Percentiles rank a stretch among this genome's conserved stretches.
Conservation (phyloP, 768 basidiomycete species). For the Mycena sanguinolenta region DNA sequence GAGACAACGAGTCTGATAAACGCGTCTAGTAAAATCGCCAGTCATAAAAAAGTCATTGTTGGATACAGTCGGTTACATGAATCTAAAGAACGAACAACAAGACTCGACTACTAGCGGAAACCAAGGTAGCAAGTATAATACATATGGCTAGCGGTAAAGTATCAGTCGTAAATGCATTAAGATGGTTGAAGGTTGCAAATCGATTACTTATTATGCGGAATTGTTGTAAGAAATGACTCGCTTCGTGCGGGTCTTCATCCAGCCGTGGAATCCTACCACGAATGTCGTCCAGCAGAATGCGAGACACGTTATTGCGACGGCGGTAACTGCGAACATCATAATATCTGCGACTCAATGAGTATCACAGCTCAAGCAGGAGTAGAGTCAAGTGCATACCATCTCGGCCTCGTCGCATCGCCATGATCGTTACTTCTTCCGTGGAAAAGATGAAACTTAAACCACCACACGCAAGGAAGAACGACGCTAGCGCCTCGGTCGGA, state of each 20-base stretch:
- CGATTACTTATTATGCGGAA: slow-evolving; percentile 44
- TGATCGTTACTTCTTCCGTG: slow-evolving; percentile 89
- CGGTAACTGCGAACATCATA: slow-evolving; percentile 91
- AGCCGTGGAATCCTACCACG: slow-evolving; percentile 87
- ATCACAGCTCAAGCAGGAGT: neutral
- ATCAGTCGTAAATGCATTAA: slow-evolving; percentile 1
- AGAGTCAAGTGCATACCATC: slow-evolving; percentile 75
- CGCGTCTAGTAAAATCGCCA: too few relatives aligned
- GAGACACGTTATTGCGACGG: slow-evolving; percentile 88
- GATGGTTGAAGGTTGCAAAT: too few relatives aligned
- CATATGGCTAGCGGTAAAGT: neutral
- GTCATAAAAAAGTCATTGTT: neutral
- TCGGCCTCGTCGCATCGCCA: slow-evolving; percentile 90
- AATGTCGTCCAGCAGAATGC: slow-evolving; percentile 87
- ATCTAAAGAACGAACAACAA: slow-evolving; percentile 5
- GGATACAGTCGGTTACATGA: slow-evolving; percentile 19
- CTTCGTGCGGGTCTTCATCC: slow-evolving; percentile 67
- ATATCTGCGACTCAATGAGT: slow-evolving; percentile 63
- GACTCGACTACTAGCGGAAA: neutral
- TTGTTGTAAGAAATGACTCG: slow-evolving; percentile 48
- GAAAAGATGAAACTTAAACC: slow-evolving; percentile 93
- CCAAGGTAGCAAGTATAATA: neutral
- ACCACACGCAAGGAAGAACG: slow-evolving; percentile 89
- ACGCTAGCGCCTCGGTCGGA: slow-evolving; percentile 91
- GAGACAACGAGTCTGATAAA: too few relatives aligned